Evolutionary conservation across 1,139 yeast genomes (phyloP).

Genomic region (Arxiozyma bovina): DNA sequence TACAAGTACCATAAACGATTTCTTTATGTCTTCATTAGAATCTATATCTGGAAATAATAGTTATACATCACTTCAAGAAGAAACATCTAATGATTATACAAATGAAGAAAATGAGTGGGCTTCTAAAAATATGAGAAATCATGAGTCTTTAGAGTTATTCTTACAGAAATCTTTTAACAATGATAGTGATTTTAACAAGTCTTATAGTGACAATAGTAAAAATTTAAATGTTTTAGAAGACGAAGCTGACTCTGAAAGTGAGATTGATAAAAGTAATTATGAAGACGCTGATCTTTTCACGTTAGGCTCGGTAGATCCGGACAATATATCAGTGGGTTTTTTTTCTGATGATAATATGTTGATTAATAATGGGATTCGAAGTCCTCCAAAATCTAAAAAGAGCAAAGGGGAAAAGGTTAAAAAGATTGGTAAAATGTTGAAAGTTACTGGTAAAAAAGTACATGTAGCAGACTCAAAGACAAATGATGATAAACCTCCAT

Average conservation of each 20-base stretch:
- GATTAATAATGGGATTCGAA: background rate
- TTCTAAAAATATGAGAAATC: background rate
- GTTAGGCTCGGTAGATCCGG: background rate
- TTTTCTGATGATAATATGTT: constrained; percentile 1
- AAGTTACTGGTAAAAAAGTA: background rate
- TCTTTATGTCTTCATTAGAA: no score
- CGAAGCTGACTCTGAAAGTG: background rate
- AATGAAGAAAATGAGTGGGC: no score
- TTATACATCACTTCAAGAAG: background rate
- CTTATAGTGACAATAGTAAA: background rate
- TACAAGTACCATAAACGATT: background rate
- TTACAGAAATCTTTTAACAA: background rate
- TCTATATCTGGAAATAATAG: background rate
- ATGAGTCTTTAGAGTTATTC: background rate
- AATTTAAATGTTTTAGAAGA: background rate
- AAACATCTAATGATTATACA: no score
- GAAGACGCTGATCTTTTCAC: constrained; percentile 1
- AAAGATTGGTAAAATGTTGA: constrained; percentile 3
- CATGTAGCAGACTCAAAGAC: background rate
- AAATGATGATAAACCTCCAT: background rate
- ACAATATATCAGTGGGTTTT: background rate
- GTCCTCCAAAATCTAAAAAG: background rate
- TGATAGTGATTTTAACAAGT: background rate
- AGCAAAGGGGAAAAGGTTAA: constrained; percentile 1
- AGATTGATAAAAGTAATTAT: background rate